These are phyloP conservation scores for Colletotrichum musae DNA, from an alignment of 2,329 filamentous ascomycete species.

Conservation along the genomic window DNA sequence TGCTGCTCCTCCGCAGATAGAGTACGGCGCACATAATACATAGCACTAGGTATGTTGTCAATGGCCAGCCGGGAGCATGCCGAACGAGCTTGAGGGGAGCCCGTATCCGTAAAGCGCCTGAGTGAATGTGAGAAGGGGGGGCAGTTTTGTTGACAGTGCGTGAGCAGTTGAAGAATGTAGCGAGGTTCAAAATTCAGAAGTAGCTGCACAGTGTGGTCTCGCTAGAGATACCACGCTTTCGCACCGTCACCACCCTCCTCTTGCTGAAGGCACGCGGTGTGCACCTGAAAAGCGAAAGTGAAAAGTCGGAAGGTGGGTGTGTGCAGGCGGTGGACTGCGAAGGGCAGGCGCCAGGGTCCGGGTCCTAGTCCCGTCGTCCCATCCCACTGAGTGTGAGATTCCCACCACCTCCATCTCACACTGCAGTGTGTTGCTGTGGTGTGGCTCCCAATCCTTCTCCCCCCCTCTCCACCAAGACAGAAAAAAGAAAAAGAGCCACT, in stretches of 20 bases:
- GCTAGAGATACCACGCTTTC: not conserved
- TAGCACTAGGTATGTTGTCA: no score
- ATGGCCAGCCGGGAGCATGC: constrained; percentile 16
- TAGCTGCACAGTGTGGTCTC: constrained; percentile 13
- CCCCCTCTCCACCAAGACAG: not conserved
- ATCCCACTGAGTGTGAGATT: not conserved
- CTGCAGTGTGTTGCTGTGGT: not conserved
- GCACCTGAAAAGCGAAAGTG: constrained; percentile 18
- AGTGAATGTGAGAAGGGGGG: not conserved
- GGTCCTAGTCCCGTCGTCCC: constrained; percentile 31
- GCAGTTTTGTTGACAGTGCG: no score
- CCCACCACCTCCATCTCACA: no score
- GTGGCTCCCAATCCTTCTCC: not conserved
- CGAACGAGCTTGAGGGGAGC: not conserved
- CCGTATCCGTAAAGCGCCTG: not conserved
- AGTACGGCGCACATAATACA: no score
- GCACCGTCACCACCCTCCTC: constrained; percentile 26
- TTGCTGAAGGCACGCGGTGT: constrained; percentile 11
- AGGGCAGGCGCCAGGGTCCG: constrained; percentile 10
- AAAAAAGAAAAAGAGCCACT: constrained; percentile 12
- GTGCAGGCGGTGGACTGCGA: not conserved
- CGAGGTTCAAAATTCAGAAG: not conserved
- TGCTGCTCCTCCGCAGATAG: constrained; percentile 10
- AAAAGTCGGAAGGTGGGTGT: constrained; percentile 9
- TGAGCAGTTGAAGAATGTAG: not conserved